Conservation (phyloP, 805 yeast species). For the Hermanozyma aechmeae region DNA sequence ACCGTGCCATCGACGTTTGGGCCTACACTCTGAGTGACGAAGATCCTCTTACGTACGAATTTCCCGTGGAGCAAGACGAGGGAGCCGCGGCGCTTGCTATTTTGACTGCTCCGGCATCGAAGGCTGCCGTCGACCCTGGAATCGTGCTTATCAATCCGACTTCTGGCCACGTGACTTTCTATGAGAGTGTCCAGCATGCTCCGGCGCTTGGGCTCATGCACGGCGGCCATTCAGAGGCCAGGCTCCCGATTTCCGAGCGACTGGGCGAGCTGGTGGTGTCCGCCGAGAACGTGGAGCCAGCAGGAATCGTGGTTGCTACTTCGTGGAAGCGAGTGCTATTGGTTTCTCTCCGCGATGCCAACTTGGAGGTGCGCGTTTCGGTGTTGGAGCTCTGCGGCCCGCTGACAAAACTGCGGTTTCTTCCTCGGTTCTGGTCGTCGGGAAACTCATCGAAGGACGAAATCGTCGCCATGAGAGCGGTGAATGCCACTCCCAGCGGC, state of each 20-base stretch:
- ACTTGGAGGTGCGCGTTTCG: constrained; percentile 5
- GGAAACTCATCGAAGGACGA: no score
- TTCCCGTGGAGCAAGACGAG: constrained; percentile 28
- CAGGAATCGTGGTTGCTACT: constrained; percentile 67
- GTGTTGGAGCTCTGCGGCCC: neutral
- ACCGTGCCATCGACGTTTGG: constrained; percentile 58
- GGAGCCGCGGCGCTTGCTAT: constrained; percentile 31
- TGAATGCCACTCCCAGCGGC: constrained; percentile 43
- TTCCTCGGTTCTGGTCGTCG: neutral
- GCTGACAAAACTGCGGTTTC: neutral
- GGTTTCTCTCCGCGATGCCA: constrained; percentile 54
- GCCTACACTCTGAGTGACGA: constrained; percentile 52
- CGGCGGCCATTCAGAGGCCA: constrained; percentile 33
- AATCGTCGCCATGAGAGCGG: constrained; percentile 51
- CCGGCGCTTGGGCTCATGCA: constrained; percentile 53
- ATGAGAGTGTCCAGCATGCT: constrained; percentile 66
- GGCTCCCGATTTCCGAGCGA: constrained; percentile 21
- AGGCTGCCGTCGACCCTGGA: constrained; percentile 51
- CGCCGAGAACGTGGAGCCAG: constrained; percentile 58
- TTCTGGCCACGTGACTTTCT: constrained; percentile 54
- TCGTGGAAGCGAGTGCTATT: constrained; percentile 58
- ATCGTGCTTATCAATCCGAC: constrained; percentile 53
- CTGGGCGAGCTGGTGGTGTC: constrained; percentile 48
- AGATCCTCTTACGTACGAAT: constrained; percentile 47
- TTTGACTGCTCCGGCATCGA: constrained; percentile 48